Percentiles rank a stretch among this genome's conserved stretches.
phyloP scores from a whole-genome alignment of 495 filamentous ascomycete species.

The Chaetomium fimeti region DNA sequence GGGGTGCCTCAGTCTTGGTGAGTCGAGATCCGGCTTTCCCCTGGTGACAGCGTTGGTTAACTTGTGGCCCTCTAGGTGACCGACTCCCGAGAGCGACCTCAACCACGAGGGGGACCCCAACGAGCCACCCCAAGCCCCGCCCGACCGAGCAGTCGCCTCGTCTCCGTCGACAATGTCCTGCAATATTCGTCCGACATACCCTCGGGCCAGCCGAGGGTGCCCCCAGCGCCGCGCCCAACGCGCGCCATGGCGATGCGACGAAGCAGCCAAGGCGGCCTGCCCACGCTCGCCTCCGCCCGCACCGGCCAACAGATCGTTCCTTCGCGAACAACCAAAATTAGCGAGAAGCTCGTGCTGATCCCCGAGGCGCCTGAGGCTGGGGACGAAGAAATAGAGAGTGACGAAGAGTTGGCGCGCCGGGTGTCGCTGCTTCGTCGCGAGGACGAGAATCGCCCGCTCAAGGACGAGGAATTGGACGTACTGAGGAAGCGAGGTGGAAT shows the following conservation, averaged over 20 bases:
- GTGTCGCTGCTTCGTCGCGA: slow-evolving; percentile 46
- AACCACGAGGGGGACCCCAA: slow-evolving; percentile 24
- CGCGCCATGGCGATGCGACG: slow-evolving; percentile 48
- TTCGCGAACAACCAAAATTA: slow-evolving; percentile 83
- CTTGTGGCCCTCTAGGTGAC: slow-evolving; percentile 32
- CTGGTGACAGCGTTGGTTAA: no score
- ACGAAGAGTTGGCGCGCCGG: slow-evolving; percentile 45
- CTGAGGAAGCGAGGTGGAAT: slow-evolving; percentile 61
- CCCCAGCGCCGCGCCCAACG: slow-evolving; percentile 57
- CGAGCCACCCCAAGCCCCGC: slow-evolving; percentile 22
- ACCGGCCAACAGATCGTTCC: slow-evolving; percentile 73
- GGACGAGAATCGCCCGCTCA: slow-evolving; percentile 65
- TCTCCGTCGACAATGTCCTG: slow-evolving; percentile 94
- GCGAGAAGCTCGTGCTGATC: slow-evolving; percentile 92
- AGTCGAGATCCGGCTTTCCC: background rate
- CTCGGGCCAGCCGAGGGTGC: slow-evolving; percentile 83
- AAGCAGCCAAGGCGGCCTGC: slow-evolving; percentile 37
- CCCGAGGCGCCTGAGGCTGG: slow-evolving; percentile 72
- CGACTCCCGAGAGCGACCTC: slow-evolving; percentile 38
- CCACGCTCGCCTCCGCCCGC: slow-evolving; percentile 46
- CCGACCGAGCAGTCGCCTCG: slow-evolving; percentile 65
- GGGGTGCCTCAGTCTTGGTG: slow-evolving; percentile 41
- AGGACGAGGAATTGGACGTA: slow-evolving; percentile 72
- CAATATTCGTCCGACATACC: slow-evolving; percentile 94
- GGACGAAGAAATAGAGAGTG: slow-evolving; percentile 54